Base-by-base conservation (phyloP, 2,329 filamentous ascomycete genomes). In the Stachybotrys echinatus region DNA sequence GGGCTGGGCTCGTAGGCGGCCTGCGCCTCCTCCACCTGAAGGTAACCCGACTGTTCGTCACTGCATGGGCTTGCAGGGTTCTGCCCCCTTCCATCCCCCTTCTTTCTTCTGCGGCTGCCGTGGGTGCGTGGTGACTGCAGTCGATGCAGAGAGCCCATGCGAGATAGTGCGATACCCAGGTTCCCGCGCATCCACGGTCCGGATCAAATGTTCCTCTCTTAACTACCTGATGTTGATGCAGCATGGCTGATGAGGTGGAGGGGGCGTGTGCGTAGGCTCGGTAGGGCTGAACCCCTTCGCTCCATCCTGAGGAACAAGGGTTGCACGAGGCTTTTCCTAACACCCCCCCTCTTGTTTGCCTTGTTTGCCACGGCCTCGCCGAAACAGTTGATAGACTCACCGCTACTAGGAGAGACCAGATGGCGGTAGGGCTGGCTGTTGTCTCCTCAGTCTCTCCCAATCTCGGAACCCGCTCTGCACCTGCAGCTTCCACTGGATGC, bases 321-420 rank as follows among this genome's bases (percentile, higher is more conserved):
- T 40, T 8, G 38, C 38, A 40, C 38, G 38, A 7, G 38, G 12
- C 12, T 12, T 31, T 31, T n/a, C n/a, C n/a, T n/a, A n/a, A n/a
- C n/a, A n/a, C n/a, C n/a, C n/a, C n/a, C n/a, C n/a, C n/a, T n/a
- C n/a, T n/a, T n/a, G n/a, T n/a, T n/a, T n/a, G n/a, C n/a, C n/a
- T n/a, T n/a, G n/a, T n/a, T 19, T 52, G 48, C 52, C 44, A 49
- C 58, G 58, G 58, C 50, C 48, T 54, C 58, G 54, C 58, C 58
- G 58, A 60, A 52, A 45, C 7, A 45, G 51, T 50, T 54, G 55
- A 50, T 58, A 57, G 56, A 45, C 53, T 58, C 58, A 61, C 58
- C 58, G 56, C 59, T 54, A 52, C 47, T 21, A 21, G 10, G 21
- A 12, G 12, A 12, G 43, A 23, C 12, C 12, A 43, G 54, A 54